phyloP scores from a whole-genome alignment of 2,329 filamentous ascomycete species.

The Claviceps fusiformis region DNA sequence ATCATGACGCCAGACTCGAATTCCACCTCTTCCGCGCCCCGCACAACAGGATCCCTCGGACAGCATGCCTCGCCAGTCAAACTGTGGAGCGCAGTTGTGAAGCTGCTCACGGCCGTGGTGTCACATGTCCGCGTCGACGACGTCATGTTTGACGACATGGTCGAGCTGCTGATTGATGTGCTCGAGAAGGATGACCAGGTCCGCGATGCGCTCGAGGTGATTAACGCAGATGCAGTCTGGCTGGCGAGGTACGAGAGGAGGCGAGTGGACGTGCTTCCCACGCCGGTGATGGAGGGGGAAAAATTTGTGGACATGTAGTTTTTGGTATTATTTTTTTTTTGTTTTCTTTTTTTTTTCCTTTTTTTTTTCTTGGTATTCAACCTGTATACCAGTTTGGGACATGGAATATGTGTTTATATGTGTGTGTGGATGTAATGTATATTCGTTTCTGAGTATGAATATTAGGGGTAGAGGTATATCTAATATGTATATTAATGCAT shows the following conservation, averaged over 20 bases:
- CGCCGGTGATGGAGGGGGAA: slow-evolving; percentile 29
- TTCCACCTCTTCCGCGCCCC: not conserved
- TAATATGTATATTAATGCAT: too few relatives aligned
- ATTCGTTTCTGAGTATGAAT: too few relatives aligned
- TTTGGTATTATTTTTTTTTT: not conserved
- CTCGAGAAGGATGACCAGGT: slow-evolving; percentile 34
- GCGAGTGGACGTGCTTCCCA: slow-evolving; percentile 20
- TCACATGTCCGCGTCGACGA: slow-evolving; percentile 51
- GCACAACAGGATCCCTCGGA: slow-evolving; percentile 30
- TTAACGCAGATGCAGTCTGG: slow-evolving; percentile 71
- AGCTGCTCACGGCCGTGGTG: slow-evolving; percentile 47
- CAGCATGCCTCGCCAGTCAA: slow-evolving; percentile 47
- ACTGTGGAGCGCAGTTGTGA: slow-evolving; percentile 50
- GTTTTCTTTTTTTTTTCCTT: too few relatives aligned
- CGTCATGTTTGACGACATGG: slow-evolving; percentile 55
- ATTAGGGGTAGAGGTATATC: too few relatives aligned
- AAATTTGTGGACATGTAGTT: slow-evolving; percentile 21
- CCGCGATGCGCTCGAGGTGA: slow-evolving; percentile 41
- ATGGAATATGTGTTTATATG: too few relatives aligned
- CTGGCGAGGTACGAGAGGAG: slow-evolving; percentile 40
- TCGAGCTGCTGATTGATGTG: slow-evolving; percentile 45
- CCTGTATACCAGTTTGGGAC: too few relatives aligned
- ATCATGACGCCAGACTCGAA: not conserved
- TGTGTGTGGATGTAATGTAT: too few relatives aligned
- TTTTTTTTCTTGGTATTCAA: too few relatives aligned